phyloP scores from a whole-genome alignment of 1,139 yeast genomes.

The Protomyces pachydermus region DNA sequence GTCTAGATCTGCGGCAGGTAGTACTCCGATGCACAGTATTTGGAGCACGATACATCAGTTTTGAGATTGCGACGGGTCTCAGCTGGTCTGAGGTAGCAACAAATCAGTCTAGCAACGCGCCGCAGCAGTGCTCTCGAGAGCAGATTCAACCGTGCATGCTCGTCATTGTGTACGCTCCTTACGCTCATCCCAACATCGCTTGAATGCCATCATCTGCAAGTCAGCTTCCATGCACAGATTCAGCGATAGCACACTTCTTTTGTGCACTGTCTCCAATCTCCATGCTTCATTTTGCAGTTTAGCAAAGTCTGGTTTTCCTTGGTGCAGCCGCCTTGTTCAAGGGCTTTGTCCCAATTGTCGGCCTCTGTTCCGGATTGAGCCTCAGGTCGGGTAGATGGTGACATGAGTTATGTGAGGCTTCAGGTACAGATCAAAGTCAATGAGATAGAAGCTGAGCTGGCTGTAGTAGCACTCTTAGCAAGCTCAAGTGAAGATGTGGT shows the following conservation, averaged over 20 bases:
- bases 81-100: too few relatives aligned
- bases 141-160: neutral
- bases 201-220: conserved; percentile 17
- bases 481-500: too few relatives aligned
- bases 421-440: too few relatives aligned
- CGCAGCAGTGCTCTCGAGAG: too few relatives aligned
- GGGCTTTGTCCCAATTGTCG: conserved; percentile 24
- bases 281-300: conserved; percentile 1
- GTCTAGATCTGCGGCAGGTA: too few relatives aligned
- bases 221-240: neutral
- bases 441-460: too few relatives aligned
- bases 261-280: conserved; percentile 24
- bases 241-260: neutral
- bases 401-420: neutral
- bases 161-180: neutral
- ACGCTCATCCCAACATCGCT: conserved; percentile 9
- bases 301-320: conserved; percentile 11
- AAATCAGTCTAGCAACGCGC: too few relatives aligned
- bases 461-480: too few relatives aligned
- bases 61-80: too few relatives aligned
- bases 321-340: conserved; percentile 19
- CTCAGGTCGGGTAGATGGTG: neutral
- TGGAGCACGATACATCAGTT: too few relatives aligned
- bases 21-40: too few relatives aligned
- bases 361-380: neutral